A percentile compares a stretch with the other conserved stretches of the same genome.
phyloP scores from a whole-genome alignment of 148 eudicot genomes.

The Fagopyrum homotropicum region DNA sequence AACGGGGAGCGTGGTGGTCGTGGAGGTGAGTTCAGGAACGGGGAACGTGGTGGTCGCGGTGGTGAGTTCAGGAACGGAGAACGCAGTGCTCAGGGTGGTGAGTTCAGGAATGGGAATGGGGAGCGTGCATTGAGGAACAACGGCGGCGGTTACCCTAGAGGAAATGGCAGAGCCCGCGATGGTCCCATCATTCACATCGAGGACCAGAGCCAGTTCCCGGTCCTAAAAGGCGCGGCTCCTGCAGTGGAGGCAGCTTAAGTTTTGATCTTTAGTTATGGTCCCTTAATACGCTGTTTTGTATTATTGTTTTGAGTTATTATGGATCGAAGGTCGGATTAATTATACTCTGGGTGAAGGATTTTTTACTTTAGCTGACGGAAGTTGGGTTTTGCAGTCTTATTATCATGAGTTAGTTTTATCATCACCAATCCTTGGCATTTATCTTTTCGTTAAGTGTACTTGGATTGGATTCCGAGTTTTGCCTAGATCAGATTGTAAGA shows the following conservation, averaged over 20 bases:
- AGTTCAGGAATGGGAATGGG: conserved; percentile 1
- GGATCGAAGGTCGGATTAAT: background rate
- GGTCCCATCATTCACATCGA: background rate
- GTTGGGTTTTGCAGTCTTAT: background rate
- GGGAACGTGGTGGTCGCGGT: conserved; percentile 20
- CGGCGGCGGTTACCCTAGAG: conserved; percentile 6
- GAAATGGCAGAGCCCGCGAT: background rate
- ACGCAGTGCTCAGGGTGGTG: conserved; percentile 16
- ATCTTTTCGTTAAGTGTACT: background rate
- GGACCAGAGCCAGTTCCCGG: conserved; percentile 13
- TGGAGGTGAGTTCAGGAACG: conserved; percentile 10
- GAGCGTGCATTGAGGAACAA: conserved; percentile 8
- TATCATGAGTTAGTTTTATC: background rate
- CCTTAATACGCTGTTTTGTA: background rate
- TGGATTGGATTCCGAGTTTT: too few species aligned
- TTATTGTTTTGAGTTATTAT: background rate
- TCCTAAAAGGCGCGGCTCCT: conserved; percentile 5
- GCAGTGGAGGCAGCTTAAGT: conserved; percentile 13
- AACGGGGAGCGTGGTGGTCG: conserved; percentile 5
- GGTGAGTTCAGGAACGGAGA: background rate
- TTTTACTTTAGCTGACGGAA: conserved; percentile 5
- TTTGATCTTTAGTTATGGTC: background rate
- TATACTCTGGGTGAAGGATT: background rate
- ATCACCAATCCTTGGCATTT: background rate
- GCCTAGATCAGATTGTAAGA: too few species aligned